These are phyloP conservation scores for Penstemon davidsonii DNA, from an alignment of 257 asterid species.

Conservation along the genomic window DNA sequence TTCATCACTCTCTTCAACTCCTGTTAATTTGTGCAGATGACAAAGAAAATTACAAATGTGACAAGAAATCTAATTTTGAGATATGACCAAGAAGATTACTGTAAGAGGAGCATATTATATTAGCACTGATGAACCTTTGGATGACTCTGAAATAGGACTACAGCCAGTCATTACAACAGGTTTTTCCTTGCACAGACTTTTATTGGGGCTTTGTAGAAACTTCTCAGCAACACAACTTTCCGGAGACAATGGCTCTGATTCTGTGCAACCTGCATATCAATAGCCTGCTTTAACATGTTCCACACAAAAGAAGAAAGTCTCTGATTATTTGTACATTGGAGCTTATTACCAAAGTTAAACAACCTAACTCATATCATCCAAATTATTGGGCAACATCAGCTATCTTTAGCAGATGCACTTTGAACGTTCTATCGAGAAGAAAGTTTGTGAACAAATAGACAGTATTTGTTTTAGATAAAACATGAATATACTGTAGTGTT, in stretches of 20 bases:
- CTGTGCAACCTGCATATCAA: constrained; percentile 47
- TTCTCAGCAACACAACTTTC: constrained; percentile 36
- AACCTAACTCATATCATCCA: constrained; percentile 25
- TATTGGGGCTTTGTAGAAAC: constrained; percentile 31
- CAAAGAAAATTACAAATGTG: constrained; percentile 26
- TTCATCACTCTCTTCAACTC: constrained; percentile 41
- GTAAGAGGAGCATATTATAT: constrained; percentile 19
- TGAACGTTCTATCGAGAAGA: constrained; percentile 11
- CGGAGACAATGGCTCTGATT: constrained; percentile 41
- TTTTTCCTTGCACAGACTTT: constrained; percentile 36
- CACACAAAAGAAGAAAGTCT: constrained; percentile 26
- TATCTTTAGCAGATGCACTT: constrained; percentile 8
- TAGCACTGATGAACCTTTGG: constrained; percentile 44
- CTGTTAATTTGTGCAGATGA: constrained; percentile 39
- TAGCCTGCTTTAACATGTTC: constrained; percentile 22
- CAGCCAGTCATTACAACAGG: constrained; percentile 41
- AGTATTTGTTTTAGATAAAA: constrained; percentile 4
- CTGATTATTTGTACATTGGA: constrained; percentile 20
- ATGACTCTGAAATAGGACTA: constrained; percentile 41
- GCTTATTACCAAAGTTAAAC: constrained; percentile 20
- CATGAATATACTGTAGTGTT: not conserved
- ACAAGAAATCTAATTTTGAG: constrained; percentile 22
- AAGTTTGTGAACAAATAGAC: constrained; percentile 3
- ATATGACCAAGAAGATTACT: constrained; percentile 24
- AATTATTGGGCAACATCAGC: constrained; percentile 19